These are phyloP conservation scores for Saccharum spontaneum DNA, from an alignment of 176 grass and related monocot species.

Conservation along the genomic window DNA sequence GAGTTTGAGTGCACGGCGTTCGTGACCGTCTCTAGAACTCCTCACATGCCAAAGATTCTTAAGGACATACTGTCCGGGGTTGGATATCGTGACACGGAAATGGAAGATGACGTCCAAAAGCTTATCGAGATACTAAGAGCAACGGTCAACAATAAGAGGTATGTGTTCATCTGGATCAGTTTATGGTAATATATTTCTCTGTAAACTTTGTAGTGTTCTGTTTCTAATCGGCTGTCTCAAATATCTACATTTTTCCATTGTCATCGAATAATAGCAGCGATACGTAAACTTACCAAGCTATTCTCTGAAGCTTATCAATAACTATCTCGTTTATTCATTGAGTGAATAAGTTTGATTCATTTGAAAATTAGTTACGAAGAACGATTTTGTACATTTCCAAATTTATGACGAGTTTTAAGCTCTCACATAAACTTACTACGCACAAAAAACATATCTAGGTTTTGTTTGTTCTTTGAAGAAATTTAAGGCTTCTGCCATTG, in stretches of 20 bases:
- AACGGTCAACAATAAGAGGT: not conserved
- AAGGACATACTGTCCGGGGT: not conserved
- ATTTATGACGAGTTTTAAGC: not conserved
- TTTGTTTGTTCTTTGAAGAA: too few species aligned
- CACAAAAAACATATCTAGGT: too few species aligned
- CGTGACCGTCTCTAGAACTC: not conserved
- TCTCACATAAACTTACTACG: too few species aligned
- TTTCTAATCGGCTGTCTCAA: too few species aligned
- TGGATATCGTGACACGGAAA: not conserved
- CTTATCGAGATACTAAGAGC: not conserved
- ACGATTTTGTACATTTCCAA: not conserved
- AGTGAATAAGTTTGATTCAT: not conserved
- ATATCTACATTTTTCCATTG: too few species aligned
- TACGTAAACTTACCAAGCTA: not conserved
- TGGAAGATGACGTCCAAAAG: not conserved
- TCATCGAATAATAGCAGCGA: not conserved
- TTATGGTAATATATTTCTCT: not conserved
- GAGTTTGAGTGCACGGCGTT: not conserved
- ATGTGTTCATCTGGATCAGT: not conserved
- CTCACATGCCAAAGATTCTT: not conserved
- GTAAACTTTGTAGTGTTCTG: too few species aligned
- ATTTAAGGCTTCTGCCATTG: too few species aligned
- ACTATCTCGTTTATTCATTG: not conserved
- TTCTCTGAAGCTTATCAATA: not conserved
- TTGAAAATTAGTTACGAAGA: not conserved